Evolutionary conservation across 1,139 yeast genomes (phyloP), one percentile per base, ranked within the genome.

Genomic region (Suhomyces atakaporum): DNA sequence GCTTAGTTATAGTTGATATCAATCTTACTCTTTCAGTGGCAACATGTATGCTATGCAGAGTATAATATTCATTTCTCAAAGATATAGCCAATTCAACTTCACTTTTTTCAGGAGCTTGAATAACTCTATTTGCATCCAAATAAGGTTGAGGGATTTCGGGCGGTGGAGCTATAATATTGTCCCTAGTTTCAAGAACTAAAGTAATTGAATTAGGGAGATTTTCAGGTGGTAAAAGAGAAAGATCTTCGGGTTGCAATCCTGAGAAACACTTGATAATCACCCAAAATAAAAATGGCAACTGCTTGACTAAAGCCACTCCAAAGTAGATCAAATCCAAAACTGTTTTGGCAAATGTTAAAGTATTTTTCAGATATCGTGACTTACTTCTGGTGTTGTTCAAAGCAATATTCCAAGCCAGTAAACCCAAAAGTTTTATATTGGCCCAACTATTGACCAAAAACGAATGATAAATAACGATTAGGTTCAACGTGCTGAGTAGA

Each of bases 1-100:
- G 53, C 31, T 62, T 58, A 4, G 72, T 60, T 9, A 69, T 51
- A 35, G 69, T 71, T 12, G 62, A 53, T 22, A 65, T 45, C 14
- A 73, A 42, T 36, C 73, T 51, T 12, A 68, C 57, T 25, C 59
- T 61, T 45, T 73, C 78, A 2, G 67, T 59, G 2, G 70, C 73
- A 24, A 60, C 50, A 37, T 67, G 73, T 1, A 68, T 53, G 32
- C 63, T 62, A 25, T 62, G 56, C 22, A 63, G 63, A 1, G 68
- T 59, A 6, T 58, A 49, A 53, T 68, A 73, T 42, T 71, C 74
- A 13, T 66, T 63, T 26, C 73, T 48, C 6, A 55, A 43, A 0
- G 59, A 52, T 7, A 63, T 39, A 0, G 54, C 63, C 16, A 45
- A 40, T 15, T 58, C 61, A 2, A 63, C 53, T 37, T 65, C 68